These are phyloP conservation scores for Adansonia digitata DNA, from an alignment of 345 rosid species.

Conservation along the genomic window DNA sequence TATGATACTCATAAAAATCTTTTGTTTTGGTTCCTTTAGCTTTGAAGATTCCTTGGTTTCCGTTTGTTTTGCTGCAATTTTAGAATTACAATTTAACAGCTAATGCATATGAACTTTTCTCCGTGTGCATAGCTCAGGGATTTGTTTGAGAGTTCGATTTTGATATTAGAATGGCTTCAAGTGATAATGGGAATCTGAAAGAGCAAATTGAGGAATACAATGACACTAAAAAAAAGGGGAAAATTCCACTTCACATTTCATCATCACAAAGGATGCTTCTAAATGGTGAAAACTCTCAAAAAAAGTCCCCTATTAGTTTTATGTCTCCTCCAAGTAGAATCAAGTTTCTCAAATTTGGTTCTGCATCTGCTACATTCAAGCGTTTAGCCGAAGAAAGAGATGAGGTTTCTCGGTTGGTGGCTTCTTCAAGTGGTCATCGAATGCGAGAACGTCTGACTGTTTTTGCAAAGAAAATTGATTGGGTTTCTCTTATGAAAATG, in stretches of 20 bases:
- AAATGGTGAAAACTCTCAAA: slow-evolving; percentile 25
- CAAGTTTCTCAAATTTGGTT: slow-evolving; percentile 52
- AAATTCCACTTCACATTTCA: slow-evolving; percentile 37
- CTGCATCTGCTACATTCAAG: slow-evolving; percentile 66
- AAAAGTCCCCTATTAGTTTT: slow-evolving; percentile 19
- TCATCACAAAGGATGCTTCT: slow-evolving; percentile 43
- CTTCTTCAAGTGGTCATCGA: slow-evolving; percentile 38
- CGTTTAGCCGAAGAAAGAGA: slow-evolving; percentile 61
- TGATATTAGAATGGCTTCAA: slow-evolving; percentile 36
- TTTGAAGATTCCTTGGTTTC: background rate
- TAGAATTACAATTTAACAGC: background rate
- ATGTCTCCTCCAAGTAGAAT: slow-evolving; percentile 29
- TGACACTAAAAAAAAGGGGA: slow-evolving; percentile 17
- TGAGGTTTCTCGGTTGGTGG: slow-evolving; percentile 57
- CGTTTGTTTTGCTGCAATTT: background rate
- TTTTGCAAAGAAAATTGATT: slow-evolving; percentile 56
- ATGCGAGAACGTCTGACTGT: slow-evolving; percentile 55
- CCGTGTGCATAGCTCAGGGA: background rate
- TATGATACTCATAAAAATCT: background rate
- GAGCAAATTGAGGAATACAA: slow-evolving; percentile 40
- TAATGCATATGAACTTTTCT: background rate
- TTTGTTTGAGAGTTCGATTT: slow-evolving; percentile 12
- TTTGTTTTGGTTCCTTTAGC: background rate
- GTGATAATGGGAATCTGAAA: slow-evolving; percentile 32
- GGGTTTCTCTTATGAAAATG: slow-evolving; percentile 52